Conservation (phyloP, 2,329 filamentous ascomycete species). For the Zymoseptoria crescenta region DNA sequence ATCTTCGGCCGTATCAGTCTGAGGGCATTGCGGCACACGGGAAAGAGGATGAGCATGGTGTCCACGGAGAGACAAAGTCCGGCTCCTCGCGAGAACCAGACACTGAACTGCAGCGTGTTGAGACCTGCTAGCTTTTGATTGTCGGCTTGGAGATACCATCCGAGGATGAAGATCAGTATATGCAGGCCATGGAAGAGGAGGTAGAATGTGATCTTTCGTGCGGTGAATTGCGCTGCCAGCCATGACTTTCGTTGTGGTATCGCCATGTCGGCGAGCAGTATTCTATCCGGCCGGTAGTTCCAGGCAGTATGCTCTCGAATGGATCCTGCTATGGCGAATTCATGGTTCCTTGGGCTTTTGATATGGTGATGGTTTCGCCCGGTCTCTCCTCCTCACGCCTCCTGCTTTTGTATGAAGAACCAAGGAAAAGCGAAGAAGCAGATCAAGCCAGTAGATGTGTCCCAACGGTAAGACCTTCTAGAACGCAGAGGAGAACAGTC, state of each 20-base stretch:
- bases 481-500: not conserved
- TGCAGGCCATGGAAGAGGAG: conserved; percentile 32
- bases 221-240: conserved; percentile 29
- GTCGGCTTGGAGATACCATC: conserved; percentile 55
- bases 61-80: conserved; percentile 80
- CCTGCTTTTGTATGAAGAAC: not conserved
- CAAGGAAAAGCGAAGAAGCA: not conserved
- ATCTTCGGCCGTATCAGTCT: conserved; percentile 79
- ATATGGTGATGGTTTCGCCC: not conserved
- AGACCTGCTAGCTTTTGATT: conserved; percentile 65
- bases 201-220: conserved; percentile 31
- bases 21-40: conserved; percentile 88
- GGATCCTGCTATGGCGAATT: not conserved
- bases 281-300: not conserved
- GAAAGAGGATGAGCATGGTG: conserved; percentile 77
- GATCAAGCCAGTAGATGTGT: not conserved
- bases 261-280: conserved; percentile 9
- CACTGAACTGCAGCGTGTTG: conserved; percentile 76
- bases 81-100: conserved; percentile 93
- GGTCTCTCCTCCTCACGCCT: not conserved
- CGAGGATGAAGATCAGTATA: conserved; percentile 30
- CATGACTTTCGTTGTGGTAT: conserved; percentile 23
- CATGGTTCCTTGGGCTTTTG: not conserved
- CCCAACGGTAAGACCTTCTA: not conserved
- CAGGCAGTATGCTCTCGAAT: not conserved